Conservation (phyloP, 805 yeast genomes). For the Ogataea paraovalis region DNA sequence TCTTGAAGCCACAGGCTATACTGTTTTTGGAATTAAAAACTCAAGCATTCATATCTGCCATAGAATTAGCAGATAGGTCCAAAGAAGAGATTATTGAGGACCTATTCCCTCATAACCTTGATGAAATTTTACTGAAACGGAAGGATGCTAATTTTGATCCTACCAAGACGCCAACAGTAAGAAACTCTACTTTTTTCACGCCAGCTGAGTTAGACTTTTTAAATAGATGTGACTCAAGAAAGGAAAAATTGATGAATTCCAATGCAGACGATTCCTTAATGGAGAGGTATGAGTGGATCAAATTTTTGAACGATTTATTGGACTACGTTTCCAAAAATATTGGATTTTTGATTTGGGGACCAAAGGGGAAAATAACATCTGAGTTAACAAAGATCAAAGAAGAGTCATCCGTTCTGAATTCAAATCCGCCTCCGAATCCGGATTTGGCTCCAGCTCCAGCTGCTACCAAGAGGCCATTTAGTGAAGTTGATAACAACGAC, state of each 20-base stretch:
- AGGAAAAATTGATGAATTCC: slow-evolving; percentile 50
- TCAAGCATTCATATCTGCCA: slow-evolving; percentile 88
- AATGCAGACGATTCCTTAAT: slow-evolving; percentile 49
- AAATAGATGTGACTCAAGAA: slow-evolving; percentile 66
- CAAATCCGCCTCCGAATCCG: too few relatives aligned
- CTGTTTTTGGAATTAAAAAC: slow-evolving; percentile 86
- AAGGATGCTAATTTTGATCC: slow-evolving; percentile 30
- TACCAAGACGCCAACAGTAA: slow-evolving; percentile 19
- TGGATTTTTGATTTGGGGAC: slow-evolving; percentile 70
- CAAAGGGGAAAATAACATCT: slow-evolving; percentile 30
- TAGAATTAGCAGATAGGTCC: slow-evolving; percentile 60
- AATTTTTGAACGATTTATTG: slow-evolving; percentile 71
- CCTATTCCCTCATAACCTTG: slow-evolving; percentile 67
- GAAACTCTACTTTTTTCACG: slow-evolving; percentile 41
- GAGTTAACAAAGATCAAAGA: slow-evolving; percentile 18
- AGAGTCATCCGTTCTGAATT: background rate
- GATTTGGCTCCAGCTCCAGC: too few relatives aligned
- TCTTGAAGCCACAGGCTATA: slow-evolving; percentile 77
- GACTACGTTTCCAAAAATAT: slow-evolving; percentile 75
- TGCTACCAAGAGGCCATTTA: slow-evolving; percentile 3
- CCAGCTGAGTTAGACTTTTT: slow-evolving; percentile 81
- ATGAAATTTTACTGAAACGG: slow-evolving; percentile 41
- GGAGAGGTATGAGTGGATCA: slow-evolving; percentile 81
- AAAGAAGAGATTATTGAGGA: slow-evolving; percentile 66
- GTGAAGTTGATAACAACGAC: slow-evolving; percentile 10